Conservation (phyloP, 139 green algal species). For the Asterochloris erici region DNA sequence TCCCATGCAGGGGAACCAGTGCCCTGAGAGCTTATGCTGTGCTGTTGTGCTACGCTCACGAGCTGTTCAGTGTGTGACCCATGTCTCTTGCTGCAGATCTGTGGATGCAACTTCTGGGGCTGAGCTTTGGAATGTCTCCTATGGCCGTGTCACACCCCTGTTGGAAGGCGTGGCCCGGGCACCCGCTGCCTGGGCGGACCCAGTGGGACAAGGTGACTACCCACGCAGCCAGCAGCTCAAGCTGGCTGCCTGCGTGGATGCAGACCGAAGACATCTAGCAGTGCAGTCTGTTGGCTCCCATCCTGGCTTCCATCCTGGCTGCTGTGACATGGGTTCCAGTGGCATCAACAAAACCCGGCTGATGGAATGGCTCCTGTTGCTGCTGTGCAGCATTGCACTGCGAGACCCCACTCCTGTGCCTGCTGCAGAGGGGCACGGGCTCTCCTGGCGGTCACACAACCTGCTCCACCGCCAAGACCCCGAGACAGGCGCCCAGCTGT, state of each 20-base stretch:
- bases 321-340: neutral
- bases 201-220: neutral
- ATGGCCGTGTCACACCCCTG: too few relatives aligned
- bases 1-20: too few relatives aligned
- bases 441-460: conserved; percentile 29
- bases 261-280: neutral
- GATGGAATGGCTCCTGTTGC: neutral
- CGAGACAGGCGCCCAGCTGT: conserved; percentile 45
- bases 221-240: neutral
- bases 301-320: neutral
- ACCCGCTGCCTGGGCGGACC: too few relatives aligned
- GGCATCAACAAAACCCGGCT: neutral
- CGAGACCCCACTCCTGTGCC: neutral
- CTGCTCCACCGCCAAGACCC: conserved; percentile 45
- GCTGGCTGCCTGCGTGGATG: neutral
- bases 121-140: too few relatives aligned
- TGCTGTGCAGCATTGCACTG: too few relatives aligned
- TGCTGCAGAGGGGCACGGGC: conserved; percentile 13
- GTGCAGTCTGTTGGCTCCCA: neutral
- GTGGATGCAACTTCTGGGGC: too few relatives aligned
- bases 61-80: too few relatives aligned
- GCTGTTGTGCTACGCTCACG: too few relatives aligned
- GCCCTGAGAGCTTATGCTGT: too few relatives aligned
- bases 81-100: too few relatives aligned
- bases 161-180: too few relatives aligned